A percentile compares a stretch with the other conserved stretches of the same genome.
phyloP scores from a whole-genome alignment of 1,284 basidiomycete genomes.

The Tilletiopsis washingtonensis region DNA sequence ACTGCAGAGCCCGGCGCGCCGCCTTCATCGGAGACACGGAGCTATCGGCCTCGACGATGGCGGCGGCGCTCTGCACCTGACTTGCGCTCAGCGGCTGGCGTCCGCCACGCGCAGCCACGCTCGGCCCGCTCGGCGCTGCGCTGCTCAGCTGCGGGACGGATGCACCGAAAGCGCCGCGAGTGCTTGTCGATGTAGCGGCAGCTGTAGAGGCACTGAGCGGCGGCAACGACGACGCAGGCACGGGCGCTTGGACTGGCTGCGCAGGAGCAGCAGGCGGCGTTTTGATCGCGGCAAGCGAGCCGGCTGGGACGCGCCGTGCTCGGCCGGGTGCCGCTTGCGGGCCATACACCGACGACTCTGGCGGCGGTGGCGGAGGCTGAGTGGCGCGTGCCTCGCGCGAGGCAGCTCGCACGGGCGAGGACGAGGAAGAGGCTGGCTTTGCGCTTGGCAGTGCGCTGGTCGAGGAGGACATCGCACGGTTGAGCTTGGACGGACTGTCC shows the following conservation, averaged over 20 bases:
- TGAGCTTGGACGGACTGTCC: no score
- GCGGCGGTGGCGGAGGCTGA: not conserved
- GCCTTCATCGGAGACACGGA: not conserved
- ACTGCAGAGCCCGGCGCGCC: not conserved
- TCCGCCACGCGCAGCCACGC: no score
- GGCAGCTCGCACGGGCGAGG: not conserved
- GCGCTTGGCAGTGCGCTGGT: not conserved
- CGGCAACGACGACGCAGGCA: no score
- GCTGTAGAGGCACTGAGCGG: no score
- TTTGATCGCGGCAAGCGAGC: no score
- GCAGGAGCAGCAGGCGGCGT: no score
- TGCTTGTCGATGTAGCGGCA: not conserved
- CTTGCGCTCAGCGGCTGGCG: not conserved
- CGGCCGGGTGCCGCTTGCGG: no score
- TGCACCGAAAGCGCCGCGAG: not conserved
- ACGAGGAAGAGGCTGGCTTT: not conserved
- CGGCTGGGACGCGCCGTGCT: no score
- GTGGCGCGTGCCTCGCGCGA: not conserved
- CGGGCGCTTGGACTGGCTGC: no score
- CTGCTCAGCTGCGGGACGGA: not conserved
- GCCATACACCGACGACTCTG: no score
- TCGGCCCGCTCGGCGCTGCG: not conserved
- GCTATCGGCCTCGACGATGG: not conserved
- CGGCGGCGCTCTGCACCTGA: not conserved
- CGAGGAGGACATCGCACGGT: not conserved